These are phyloP conservation scores for Umbelopsis sp. DNA, from an alignment of 371 early-diverging fungal genomes.

Conservation along the genomic window DNA sequence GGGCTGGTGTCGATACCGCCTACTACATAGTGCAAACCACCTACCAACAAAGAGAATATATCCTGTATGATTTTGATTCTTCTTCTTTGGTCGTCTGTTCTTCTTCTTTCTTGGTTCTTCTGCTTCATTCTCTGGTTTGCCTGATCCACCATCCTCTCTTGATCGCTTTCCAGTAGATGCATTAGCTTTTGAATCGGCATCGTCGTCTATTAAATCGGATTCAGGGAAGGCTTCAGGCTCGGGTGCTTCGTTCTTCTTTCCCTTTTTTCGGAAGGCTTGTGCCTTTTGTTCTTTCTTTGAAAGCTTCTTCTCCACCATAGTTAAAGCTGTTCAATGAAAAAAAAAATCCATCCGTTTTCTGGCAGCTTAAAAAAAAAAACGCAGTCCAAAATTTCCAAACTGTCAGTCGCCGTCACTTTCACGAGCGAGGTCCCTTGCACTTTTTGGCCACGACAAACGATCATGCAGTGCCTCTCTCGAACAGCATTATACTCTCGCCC, in stretches of 20 bases:
- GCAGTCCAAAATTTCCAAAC: conserved; percentile 3
- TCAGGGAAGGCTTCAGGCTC: conserved; percentile 39
- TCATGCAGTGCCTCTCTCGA: conserved; percentile 7
- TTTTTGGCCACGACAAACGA: background rate
- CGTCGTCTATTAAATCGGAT: conserved; percentile 18
- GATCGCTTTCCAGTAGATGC: conserved; percentile 13
- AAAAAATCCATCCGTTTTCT: conserved; percentile 5
- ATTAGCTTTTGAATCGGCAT: background rate
- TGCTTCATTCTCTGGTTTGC: conserved; percentile 12
- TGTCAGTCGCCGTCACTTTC: background rate
- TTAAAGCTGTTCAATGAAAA: background rate
- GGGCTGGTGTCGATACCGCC: background rate
- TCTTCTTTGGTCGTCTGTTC: conserved; percentile 22
- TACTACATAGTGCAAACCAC: conserved; percentile 11
- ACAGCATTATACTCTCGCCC: background rate
- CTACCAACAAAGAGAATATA: conserved; percentile 77
- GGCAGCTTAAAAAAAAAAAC: background rate
- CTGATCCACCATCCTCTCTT: conserved; percentile 27
- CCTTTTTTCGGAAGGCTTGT: conserved; percentile 61
- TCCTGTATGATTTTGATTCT: conserved; percentile 36
- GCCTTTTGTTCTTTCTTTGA: conserved; percentile 74
- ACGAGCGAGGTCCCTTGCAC: background rate
- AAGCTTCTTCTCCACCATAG: conserved; percentile 56
- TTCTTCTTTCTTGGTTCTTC: conserved; percentile 26
- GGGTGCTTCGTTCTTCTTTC: conserved; percentile 47